A percentile compares a stretch with the other conserved stretches of the same genome.
Conservation (phyloP, 2,329 filamentous ascomycete genomes). For the Triangularia verruculosa region DNA sequence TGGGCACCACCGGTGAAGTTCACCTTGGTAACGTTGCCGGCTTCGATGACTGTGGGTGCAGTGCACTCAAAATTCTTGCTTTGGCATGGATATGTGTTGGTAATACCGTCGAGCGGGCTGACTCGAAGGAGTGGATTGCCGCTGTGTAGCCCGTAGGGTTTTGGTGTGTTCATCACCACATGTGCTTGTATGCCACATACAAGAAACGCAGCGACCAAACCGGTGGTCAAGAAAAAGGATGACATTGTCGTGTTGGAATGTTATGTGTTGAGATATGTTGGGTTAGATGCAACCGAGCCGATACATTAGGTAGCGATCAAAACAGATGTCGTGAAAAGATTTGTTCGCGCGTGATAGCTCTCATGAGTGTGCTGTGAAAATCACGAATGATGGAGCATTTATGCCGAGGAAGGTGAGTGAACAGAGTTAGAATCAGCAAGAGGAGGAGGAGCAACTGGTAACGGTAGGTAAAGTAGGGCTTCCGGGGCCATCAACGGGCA, state of each 20-base stretch:
- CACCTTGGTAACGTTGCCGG: conserved; percentile 20
- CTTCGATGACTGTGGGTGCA: conserved; percentile 16
- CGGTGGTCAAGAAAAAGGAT: not conserved
- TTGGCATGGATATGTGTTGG: conserved; percentile 21
- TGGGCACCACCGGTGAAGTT: conserved; percentile 32
- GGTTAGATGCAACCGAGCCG: too few species aligned
- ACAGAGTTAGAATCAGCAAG: too few species aligned
- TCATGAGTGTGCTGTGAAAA: not conserved
- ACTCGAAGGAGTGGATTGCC: conserved; percentile 19
- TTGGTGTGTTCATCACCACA: conserved; percentile 23
- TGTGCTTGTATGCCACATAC: conserved; percentile 11
- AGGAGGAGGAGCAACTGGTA: too few species aligned
- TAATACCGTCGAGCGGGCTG: conserved; percentile 15
- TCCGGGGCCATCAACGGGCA: too few species aligned
- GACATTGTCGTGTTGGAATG: conserved; percentile 8
- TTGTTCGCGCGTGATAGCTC: too few species aligned
- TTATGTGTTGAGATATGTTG: not conserved
- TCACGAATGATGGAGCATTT: not conserved
- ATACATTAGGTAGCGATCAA: too few species aligned
- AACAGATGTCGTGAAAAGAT: too few species aligned
- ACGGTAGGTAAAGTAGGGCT: too few species aligned
- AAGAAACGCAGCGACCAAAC: not conserved
- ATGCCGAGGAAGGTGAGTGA: too few species aligned
- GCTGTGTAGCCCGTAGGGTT: conserved; percentile 20
- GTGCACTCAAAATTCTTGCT: conserved; percentile 14